Evolutionary conservation across 2,329 filamentous ascomycete genomes (phyloP), one percentile per base, ranked within the genome.

Genomic region (Aspergillus thermomutatus): DNA sequence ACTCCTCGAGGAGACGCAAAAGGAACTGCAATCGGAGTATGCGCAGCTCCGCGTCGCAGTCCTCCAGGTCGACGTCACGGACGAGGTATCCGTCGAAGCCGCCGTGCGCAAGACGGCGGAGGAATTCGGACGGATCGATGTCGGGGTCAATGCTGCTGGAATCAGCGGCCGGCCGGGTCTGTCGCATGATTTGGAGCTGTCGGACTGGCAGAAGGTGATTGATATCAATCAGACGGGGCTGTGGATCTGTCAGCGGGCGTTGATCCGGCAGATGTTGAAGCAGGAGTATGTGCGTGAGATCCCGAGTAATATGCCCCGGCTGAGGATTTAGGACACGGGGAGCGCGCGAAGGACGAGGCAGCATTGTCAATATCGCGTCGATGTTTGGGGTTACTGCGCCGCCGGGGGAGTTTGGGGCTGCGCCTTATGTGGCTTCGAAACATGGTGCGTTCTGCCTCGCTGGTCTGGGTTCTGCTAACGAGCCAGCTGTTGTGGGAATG

Each of bases 121-220:
- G 14, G 65, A 71, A 49, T 85, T 84, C 65, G 81, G 81, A 8
- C 72, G 82, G 3, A 71, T 86, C 45, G 83, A 86, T 61, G 74
- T 83, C 37, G 82, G 80, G 0, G 75, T 85, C 50, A 84, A 85
- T 63, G 80, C 82, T 45, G 83, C 83, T 1, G 83, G 82, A 2
- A 76, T 85, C 26, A 71, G 70, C 6, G 80, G 80, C 0, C 63
- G 64, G 0, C 68, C 75, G 27, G 67, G 64, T 17, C 67, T 69
- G 1, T 83, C 81, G 0, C 77, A 82, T 54, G 74, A 83, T 55
- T 64, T 77, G 43, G 68, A 72, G 1, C 72, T 80, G 50, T 72
- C 73, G 1, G 80, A 82, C 47, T 86, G 82, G 76, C 66, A 78
- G 41, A 72, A 74, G 5, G 74, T 85, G 1, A 62, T 85, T 3